Percentiles rank a stretch among this genome's conserved stretches.
phyloP scores from a whole-genome alignment of 2,329 filamentous ascomycete species.

The Trichoderma atrobrunneum region DNA sequence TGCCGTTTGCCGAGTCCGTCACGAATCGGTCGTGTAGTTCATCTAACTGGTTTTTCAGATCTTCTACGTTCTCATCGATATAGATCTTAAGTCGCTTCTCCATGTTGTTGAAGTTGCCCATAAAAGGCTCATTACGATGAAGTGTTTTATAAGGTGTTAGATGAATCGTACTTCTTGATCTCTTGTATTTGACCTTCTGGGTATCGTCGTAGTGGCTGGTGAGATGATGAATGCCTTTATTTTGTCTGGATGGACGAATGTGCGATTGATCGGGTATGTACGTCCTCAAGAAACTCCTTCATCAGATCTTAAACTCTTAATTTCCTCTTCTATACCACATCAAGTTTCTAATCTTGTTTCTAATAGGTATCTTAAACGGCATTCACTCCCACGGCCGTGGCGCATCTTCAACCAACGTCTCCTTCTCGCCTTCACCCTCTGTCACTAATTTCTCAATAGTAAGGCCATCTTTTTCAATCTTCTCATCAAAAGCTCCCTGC shows the following conservation, averaged over 20 bases:
- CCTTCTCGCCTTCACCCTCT: slow-evolving; percentile 32
- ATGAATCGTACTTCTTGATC: too few species aligned
- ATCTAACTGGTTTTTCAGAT: background rate
- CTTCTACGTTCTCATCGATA: background rate
- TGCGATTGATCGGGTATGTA: background rate
- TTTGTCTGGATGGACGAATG: background rate
- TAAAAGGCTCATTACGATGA: background rate
- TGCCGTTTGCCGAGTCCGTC: background rate
- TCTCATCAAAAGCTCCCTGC: slow-evolving; percentile 46
- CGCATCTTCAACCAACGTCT: slow-evolving; percentile 40
- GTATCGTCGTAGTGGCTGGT: background rate
- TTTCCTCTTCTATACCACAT: background rate
- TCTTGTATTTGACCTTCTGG: too few species aligned
- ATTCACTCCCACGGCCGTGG: slow-evolving; percentile 39
- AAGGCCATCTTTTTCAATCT: slow-evolving; percentile 23
- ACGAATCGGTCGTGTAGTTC: background rate
- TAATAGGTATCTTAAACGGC: background rate
- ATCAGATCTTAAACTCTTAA: background rate
- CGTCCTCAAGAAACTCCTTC: background rate
- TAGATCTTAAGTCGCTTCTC: background rate
- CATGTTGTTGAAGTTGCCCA: background rate
- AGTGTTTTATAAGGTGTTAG: background rate
- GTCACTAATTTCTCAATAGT: slow-evolving; percentile 39
- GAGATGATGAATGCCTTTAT: background rate
- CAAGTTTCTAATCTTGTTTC: background rate